A percentile compares a stretch with the other conserved stretches of the same genome.
phyloP scores from a whole-genome alignment of 2,329 filamentous ascomycete species.

The Sporothrix variecibatus region DNA sequence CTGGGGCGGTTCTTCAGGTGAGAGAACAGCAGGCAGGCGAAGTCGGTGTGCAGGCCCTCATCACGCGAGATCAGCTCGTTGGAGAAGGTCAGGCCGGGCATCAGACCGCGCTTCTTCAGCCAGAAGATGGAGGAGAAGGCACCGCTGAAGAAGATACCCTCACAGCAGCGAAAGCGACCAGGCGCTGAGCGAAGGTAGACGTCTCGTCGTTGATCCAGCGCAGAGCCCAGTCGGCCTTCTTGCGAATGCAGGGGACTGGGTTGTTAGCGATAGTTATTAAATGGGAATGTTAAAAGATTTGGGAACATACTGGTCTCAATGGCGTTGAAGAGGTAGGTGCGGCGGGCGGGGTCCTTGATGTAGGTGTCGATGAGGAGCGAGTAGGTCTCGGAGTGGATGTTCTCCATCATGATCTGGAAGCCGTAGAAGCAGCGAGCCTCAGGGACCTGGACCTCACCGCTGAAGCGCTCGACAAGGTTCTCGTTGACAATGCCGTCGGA shows the following conservation, averaged over 20 bases:
- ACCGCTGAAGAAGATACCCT: constrained; percentile 99
- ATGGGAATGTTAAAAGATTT: background rate
- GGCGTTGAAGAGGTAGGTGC: constrained; percentile 93
- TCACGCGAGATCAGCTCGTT: constrained; percentile 99
- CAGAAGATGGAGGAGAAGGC: constrained; percentile 99
- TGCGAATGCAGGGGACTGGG: constrained; percentile 88
- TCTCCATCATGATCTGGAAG: constrained; percentile 99
- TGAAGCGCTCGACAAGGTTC: constrained; percentile 98
- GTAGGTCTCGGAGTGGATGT: constrained; percentile 99
- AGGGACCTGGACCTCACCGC: constrained; percentile 91
- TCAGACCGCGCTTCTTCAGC: constrained; percentile 99
- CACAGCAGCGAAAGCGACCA: constrained; percentile 97
- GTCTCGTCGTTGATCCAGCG: constrained; percentile 91
- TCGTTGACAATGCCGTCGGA: constrained; percentile 99
- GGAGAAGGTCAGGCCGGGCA: constrained; percentile 98
- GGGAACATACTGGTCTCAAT: constrained; percentile 83
- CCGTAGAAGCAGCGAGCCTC: constrained; percentile 99
- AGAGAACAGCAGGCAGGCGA: constrained; percentile 96
- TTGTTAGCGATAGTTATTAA: constrained; percentile 57
- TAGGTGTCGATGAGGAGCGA: constrained; percentile 98
- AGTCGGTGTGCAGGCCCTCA: constrained; percentile 98
- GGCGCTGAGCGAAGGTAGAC: constrained; percentile 91
- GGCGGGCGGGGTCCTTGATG: constrained; percentile 95
- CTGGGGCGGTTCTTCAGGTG: constrained; percentile 89
- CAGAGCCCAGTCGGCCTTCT: constrained; percentile 98